Evolutionary conservation across 345 rosid genomes (phyloP), one percentile per base, ranked within the genome.

Genomic region (Syzygium aqueum): DNA sequence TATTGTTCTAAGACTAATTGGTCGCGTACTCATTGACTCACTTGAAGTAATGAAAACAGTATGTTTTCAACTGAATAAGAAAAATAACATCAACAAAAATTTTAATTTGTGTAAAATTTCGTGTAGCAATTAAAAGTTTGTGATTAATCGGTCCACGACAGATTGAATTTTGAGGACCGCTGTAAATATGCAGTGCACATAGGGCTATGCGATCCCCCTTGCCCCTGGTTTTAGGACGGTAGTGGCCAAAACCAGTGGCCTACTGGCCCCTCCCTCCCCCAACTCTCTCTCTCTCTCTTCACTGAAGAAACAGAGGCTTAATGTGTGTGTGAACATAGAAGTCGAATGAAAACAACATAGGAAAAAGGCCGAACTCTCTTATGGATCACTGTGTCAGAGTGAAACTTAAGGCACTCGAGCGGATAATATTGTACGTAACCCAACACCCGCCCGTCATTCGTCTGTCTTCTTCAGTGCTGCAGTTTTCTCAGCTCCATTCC

Each of bases 241-340:
- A 33, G 14, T 23, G 67, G 54, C 86, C 86, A 19, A 27, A 84
- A 84, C 85, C 85, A n/a, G 37, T 27, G 37, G 85, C 53, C 85
- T 50, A 14, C 53, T 15, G 53, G 19, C 53, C 53, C 53, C 17
- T 3, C 53, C 13, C 53, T 51, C 53, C 13, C 53, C 53, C 19
- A 5, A 0, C 53, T 51, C 17, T 51, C 53, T 51, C 53, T 51
- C 53, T 51, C 53, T 51, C 53, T 13, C 53, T 12, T 5, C 53
- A 52, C 53, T 15, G 53, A 52, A 52, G 53, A 52, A 52, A 5
- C 19, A 6, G 53, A 52, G 53, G 53, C 15, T 52, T 52, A 52
- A 14, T 52, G 53, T 52, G 53, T 52, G 17, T 52, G 53, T 13
- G 6, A 14, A 52, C 17, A 12, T 52, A 15, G 46, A 43, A 52